Evolutionary conservation across 179 eudicot species (phyloP), one percentile per base, ranked within the genome.

Genomic region (Spergularia azorica): DNA sequence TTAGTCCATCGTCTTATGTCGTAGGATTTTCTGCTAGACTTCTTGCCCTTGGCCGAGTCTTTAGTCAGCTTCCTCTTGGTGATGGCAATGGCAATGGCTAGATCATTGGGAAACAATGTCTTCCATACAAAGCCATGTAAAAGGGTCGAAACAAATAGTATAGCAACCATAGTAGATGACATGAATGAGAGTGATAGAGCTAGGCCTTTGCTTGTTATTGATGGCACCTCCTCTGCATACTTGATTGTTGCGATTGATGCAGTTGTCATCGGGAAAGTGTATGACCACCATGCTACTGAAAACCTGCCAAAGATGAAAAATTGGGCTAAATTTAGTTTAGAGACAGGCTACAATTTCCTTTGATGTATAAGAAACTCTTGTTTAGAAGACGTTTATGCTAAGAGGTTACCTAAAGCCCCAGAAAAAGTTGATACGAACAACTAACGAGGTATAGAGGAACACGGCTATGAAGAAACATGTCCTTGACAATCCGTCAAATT

Each of bases 251-350:
- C 96, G 65, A 95, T 73, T 57, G 97, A 90, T 41, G 87, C 92
- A 1, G 97, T 95, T 16, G 98, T 95, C 98, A 93, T 95, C 0
- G 97, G 97, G 83, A 95, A 93, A 10, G 98, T 95, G 73, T 95
- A 95, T 50, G 98, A 89, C 98, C 98, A 95, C 98, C 97, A 93
- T 64, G 97, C 96, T 63, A 92, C 86, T n/a, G 98, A 94, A 78
- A 94, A 94, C 88, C 98, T 94, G 91, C 11, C 41, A 59, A 41
- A 65, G 17, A 48, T 1, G 16, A 0, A 20, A 71, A 5, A 3
- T n/a, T 12, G 32, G 3, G 17, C 2, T 59, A 9, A 7, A 17
- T 43, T 43, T 7, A 43, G 48, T 43, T 43, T 43, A 43, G 48
- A 43, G 48, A 43, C 6, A 43, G 5, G 48, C 48, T 43, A 5